phyloP scores from a whole-genome alignment of 179 eudicot species.

The Actinidia chinensis region DNA sequence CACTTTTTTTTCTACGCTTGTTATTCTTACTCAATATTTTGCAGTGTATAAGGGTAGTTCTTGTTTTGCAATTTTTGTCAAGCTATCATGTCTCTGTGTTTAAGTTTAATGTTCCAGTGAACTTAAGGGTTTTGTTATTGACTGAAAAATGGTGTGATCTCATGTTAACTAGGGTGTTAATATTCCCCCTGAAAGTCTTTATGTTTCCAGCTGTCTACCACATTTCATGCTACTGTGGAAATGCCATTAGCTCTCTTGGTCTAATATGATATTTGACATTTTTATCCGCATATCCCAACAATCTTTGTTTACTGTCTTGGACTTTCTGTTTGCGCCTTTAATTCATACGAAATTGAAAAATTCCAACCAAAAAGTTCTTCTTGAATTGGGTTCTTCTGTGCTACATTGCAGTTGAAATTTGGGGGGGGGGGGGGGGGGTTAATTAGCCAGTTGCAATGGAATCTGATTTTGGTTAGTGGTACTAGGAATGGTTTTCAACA shows the following conservation, averaged over 20 bases:
- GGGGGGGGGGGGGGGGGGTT: too few species aligned
- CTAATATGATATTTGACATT: neutral
- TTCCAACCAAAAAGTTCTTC: neutral
- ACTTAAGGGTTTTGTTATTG: neutral
- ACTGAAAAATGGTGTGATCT: too few species aligned
- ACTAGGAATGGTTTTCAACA: slow-evolving; percentile 10
- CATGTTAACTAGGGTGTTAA: neutral
- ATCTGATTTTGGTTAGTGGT: slow-evolving; percentile 27
- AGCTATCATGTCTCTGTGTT: neutral
- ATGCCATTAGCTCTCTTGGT: neutral
- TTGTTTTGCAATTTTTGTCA: neutral
- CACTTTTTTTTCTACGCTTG: neutral
- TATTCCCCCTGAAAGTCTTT: neutral
- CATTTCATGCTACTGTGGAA: neutral
- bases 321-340: neutral
- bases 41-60: too few species aligned
- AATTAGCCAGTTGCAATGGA: slow-evolving; percentile 13
- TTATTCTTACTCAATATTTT: neutral
- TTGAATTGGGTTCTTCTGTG: slow-evolving; percentile 7
- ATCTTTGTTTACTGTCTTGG: slow-evolving; percentile 12
- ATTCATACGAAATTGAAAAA: neutral
- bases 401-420: slow-evolving; percentile 5
- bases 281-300: neutral
- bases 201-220: neutral
- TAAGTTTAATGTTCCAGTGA: neutral